Evolutionary conservation across 129 eudicot species (phyloP).

Genomic region (Apium graveolens): DNA sequence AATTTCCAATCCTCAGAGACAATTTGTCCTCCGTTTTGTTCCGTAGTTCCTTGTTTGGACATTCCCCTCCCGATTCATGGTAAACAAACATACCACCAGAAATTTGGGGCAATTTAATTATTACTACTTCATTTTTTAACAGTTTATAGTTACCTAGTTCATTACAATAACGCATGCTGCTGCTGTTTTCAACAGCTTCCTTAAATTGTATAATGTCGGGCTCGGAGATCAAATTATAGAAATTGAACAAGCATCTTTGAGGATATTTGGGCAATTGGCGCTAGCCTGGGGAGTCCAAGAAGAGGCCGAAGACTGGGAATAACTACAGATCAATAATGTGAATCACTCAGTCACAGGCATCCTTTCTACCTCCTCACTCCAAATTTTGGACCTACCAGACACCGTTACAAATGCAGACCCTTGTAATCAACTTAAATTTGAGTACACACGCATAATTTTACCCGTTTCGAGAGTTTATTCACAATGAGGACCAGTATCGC

Average conservation of each 20-base stretch:
- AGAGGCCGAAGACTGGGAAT: not conserved
- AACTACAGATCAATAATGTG: not conserved
- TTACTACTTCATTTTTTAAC: not conserved
- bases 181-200: not conserved
- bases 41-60: not conserved
- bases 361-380: not conserved
- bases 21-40: not conserved
- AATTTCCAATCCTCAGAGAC: not conserved
- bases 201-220: not conserved
- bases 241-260: not conserved
- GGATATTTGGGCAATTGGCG: not conserved
- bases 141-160: too few species aligned
- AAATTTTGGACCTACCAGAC: not conserved
- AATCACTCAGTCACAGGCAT: not conserved
- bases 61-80: not conserved
- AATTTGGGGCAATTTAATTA: not conserved
- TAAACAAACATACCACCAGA: not conserved
- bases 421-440: too few species aligned
- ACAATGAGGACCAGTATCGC: too few species aligned
- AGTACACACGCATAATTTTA: too few species aligned
- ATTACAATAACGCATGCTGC: not conserved
- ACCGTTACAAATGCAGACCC: not conserved
- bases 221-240: not conserved
- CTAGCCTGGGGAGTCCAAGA: not conserved
- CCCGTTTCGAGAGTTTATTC: not conserved